phyloP scores from a whole-genome alignment of 768 basidiomycete species.

The Mycena metata region DNA sequence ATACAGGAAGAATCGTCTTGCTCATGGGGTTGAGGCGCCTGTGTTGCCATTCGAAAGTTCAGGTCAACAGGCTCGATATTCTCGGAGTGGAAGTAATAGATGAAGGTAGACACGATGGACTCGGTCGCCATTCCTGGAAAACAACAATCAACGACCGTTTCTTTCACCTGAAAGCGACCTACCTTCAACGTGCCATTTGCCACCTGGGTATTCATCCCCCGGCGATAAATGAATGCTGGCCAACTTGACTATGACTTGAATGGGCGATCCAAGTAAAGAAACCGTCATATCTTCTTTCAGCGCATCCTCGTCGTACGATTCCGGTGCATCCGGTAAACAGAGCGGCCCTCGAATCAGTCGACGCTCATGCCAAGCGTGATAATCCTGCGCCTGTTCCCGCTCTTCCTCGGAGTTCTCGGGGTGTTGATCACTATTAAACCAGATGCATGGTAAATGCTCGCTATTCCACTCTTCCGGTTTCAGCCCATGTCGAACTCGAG shows the following conservation, averaged over 20 bases:
- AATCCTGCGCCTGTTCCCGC: not conserved
- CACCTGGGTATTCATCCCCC: slow-evolving; percentile 51
- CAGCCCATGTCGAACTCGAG: not conserved
- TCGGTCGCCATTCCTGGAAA: slow-evolving; percentile 40
- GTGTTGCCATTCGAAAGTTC: slow-evolving; percentile 45
- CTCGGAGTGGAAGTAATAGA: slow-evolving; percentile 46
- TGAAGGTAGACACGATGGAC: slow-evolving; percentile 45
- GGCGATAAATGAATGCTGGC: slow-evolving; percentile 53
- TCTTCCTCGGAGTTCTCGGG: slow-evolving; percentile 1
- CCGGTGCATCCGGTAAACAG: slow-evolving; percentile 23
- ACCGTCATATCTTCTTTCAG: not conserved
- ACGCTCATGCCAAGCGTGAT: not conserved
- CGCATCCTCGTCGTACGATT: not conserved
- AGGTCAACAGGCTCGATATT: slow-evolving; percentile 51
- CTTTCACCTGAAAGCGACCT: slow-evolving; percentile 5
- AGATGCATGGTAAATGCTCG: slow-evolving; percentile 9
- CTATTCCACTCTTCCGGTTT: not conserved
- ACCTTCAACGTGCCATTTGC: slow-evolving; percentile 57
- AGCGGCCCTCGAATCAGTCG: slow-evolving; percentile 2
- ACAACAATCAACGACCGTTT: not conserved
- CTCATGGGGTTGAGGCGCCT: slow-evolving; percentile 44
- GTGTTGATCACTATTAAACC: not conserved
- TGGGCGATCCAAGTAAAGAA: slow-evolving; percentile 23
- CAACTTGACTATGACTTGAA: slow-evolving; percentile 58
- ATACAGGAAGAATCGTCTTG: slow-evolving; percentile 30